Evolutionary conservation across 345 rosid genomes (phyloP), one percentile per base, ranked within the genome.

Genomic region (Lepidium didymum): DNA sequence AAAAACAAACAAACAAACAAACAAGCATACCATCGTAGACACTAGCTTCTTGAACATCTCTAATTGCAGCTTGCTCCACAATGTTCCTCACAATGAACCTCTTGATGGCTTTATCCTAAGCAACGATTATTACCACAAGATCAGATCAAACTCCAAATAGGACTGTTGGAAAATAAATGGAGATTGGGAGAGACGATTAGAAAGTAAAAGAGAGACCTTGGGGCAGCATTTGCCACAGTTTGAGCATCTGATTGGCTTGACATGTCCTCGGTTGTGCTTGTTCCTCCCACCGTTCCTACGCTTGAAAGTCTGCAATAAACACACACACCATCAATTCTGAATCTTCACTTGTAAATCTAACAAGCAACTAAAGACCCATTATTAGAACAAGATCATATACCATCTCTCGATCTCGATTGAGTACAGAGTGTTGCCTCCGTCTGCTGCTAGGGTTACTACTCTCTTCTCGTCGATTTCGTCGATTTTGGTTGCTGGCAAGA

Each of bases 151-250:
- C 0, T 40, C 18, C 34, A 11, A 7, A 21, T 6, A 13, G 33
- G 7, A 6, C 33, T 5, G 7, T 29, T 29, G 33, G 33, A 29
- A 29, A 6, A 11, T 4, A 19, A 6, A 9, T 25, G 10, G 56
- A 12, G 35, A 50, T 12, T 7, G 56, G 43, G 43, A 55, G 33
- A 37, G 15, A 0, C 33, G 33, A 29, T 5, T 29, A 29, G 8
- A 11, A 49, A 8, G 53, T 10, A 3, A 7, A 1, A 33, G n/a
- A 49, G 54, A 36, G 50, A 62, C 97, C 83, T 92, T 92, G 0
- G 98, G 97, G 75, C 98, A 93, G 70, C 97, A 90, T 54, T 93
- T 93, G 12, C 95, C 98, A 54, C 98, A 93, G 78, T 93, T 93
- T 59, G 98, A 90, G 84, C 98, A 93, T 56, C 97, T 84, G 51